phyloP scores from a whole-genome alignment of 1,284 basidiomycete species.

The Marasmius tenuissimus region DNA sequence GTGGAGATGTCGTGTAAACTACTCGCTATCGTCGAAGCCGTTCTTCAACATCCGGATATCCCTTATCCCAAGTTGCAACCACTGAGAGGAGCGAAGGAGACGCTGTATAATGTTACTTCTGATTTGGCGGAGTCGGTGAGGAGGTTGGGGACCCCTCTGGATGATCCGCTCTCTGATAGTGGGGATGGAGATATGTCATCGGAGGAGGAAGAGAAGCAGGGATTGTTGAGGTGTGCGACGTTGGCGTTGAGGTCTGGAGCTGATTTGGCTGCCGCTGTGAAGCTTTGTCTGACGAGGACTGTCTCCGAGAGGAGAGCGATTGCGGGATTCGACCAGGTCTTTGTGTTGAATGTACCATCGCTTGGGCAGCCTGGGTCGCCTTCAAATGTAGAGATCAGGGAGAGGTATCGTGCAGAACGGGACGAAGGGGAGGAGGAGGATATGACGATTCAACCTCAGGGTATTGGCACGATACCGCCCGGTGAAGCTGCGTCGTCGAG shows the following conservation, averaged over 20 bases:
- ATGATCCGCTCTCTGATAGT: slow-evolving; percentile 46
- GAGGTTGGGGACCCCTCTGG: slow-evolving; percentile 56
- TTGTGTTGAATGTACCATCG: slow-evolving; percentile 62
- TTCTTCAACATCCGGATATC: slow-evolving; percentile 70
- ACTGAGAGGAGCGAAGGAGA: slow-evolving; percentile 74
- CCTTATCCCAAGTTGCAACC: slow-evolving; percentile 54
- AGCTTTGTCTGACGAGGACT: slow-evolving; percentile 61
- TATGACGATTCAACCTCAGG: slow-evolving; percentile 50
- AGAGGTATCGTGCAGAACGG: slow-evolving; percentile 31
- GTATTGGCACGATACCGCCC: slow-evolving; percentile 17
- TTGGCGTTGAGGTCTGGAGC: slow-evolving; percentile 83
- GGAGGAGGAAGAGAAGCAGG: slow-evolving; percentile 79
- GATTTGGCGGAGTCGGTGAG: slow-evolving; percentile 89
- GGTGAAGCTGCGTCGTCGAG: slow-evolving; percentile 28
- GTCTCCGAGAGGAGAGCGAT: slow-evolving; percentile 54
- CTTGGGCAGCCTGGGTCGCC: slow-evolving; percentile 42
- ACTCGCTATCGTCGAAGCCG: slow-evolving; percentile 89
- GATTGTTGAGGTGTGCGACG: slow-evolving; percentile 81
- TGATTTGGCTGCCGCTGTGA: slow-evolving; percentile 86
- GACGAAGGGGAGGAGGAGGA: slow-evolving; percentile 51
- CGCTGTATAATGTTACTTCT: slow-evolving; percentile 83
- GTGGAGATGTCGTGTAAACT: slow-evolving; percentile 92
- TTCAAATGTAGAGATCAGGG: slow-evolving; percentile 29
- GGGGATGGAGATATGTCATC: too few species aligned
- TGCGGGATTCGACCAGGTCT: slow-evolving; percentile 28